A percentile compares a stretch with the other conserved stretches of the same genome.
phyloP scores from a whole-genome alignment of 192 early-diverging fungal species.

The Backusella morwellensis region DNA sequence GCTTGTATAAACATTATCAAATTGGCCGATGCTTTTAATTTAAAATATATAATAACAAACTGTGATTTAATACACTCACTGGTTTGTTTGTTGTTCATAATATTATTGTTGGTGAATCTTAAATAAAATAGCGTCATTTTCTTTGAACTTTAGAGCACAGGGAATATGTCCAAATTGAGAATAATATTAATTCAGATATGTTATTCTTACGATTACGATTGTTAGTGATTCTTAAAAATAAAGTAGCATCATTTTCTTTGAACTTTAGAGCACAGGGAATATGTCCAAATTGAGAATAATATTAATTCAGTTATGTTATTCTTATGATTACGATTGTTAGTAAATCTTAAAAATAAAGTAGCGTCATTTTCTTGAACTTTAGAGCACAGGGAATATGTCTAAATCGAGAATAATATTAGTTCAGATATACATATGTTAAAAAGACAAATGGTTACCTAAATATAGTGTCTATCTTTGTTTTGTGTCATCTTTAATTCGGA shows the following conservation, averaged over 20 bases:
- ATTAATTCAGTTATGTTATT: not conserved
- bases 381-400: not conserved
- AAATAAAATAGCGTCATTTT: not conserved
- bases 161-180: not conserved
- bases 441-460: not conserved
- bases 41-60: too few species aligned
- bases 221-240: not conserved
- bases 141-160: not conserved
- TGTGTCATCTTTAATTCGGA: not conserved
- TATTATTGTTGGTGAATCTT: not conserved
- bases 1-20: not conserved
- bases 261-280: not conserved
- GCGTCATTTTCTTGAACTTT: not conserved
- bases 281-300: not conserved
- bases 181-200: not conserved
- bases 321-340: not conserved
- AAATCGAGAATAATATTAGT: not conserved
- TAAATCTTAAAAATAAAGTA: not conserved
- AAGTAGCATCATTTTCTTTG: not conserved
- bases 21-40: too few species aligned
- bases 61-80: too few species aligned
- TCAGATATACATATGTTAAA: not conserved
- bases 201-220: not conserved
- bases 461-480: not conserved
- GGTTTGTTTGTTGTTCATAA: not conserved